Conservation (phyloP, 768 basidiomycete genomes). For the Panaeolus papilionaceus region DNA sequence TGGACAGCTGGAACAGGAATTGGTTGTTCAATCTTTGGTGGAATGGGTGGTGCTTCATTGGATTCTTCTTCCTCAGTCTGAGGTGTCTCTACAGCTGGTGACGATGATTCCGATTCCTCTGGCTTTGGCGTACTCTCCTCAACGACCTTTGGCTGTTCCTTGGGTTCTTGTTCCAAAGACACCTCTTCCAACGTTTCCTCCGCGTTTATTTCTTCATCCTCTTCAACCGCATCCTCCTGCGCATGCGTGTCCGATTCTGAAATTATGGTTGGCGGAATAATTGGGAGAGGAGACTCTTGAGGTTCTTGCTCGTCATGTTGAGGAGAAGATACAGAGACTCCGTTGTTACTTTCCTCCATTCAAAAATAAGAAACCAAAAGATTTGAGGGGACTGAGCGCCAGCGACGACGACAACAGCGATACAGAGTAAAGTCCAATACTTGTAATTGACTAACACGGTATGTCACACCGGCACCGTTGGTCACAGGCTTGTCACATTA, state of each 20-base stretch:
- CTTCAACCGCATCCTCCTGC: background rate
- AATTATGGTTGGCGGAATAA: conserved; percentile 7
- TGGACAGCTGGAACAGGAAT: conserved; percentile 10
- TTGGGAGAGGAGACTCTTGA: conserved; percentile 4
- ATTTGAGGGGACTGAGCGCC: background rate
- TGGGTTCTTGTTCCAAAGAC: conserved; percentile 11
- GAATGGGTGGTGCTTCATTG: conserved; percentile 23
- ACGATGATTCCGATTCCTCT: conserved; percentile 13
- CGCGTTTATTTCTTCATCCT: conserved; percentile 17
- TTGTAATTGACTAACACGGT: conserved; percentile 12
- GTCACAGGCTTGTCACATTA: background rate
- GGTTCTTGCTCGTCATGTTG: conserved; percentile 4
- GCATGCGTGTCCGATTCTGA: conserved; percentile 7
- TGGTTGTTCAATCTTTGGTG: conserved; percentile 25
- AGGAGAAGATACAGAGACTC: conserved; percentile 1
- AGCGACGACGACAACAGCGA: conserved; percentile 14
- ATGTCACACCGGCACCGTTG: conserved; percentile 1
- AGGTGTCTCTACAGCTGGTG: conserved; percentile 10
- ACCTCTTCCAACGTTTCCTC: conserved; percentile 4
- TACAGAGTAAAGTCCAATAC: conserved; percentile 13
- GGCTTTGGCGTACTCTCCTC: conserved; percentile 9
- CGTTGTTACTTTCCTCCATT: conserved; percentile 7
- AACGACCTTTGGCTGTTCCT: conserved; percentile 14
- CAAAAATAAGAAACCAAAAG: conserved; percentile 8
- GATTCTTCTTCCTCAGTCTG: conserved; percentile 18